Evolutionary conservation across 2,329 filamentous ascomycete genomes (phyloP), one percentile per base, ranked within the genome.

Genomic region (Davidsoniella eucalypti): DNA sequence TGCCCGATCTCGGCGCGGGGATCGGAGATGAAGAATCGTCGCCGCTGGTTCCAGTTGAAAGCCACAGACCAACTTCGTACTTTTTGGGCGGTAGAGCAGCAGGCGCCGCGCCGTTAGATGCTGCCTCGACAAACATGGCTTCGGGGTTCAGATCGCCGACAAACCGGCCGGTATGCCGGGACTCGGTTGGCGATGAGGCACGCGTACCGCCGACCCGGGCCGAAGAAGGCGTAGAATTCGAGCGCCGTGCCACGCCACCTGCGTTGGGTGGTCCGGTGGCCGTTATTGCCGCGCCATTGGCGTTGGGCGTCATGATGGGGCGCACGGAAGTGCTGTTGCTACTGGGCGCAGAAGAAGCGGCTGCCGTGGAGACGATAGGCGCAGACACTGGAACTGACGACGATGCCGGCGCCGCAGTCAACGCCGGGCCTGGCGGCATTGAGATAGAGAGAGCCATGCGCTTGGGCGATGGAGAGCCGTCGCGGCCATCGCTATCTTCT

Each of bases 71-170:
- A 1, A 77, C 66, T 39, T 74, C 73, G 44, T 71, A 71, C 29
- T 69, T 69, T 4, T 61, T 58, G 17, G 61, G 49, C 0, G 61
- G 61, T 5, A 57, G 58, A 2, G 63, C 61, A 2, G 62, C 62
- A 9, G 60, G 60, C 21, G 57, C 58, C 14, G 62, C 60, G 43
- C 60, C 60, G 21, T 66, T 62, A 50, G 63, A 66, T 2, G 71
- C 72, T 1, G 71, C 73, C 55, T 76, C 72, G 56, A 75, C 65
- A 51, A 80, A 75, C 58, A 78, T 72, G 52, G 71, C 71, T 58
- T 78, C 75, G 2, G 75, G 76, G 55, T 76, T 79, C 25, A 77
- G 57, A 56, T 78, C 75, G 16, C 75, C 73, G 37, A 78, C 69
- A 50, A 77, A 78, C 5, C 75, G 70, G 1, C 64, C 65, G 0